Evolutionary conservation across 2,329 filamentous ascomycete species (phyloP).

Genomic region (Verticillium zaregamsianum): DNA sequence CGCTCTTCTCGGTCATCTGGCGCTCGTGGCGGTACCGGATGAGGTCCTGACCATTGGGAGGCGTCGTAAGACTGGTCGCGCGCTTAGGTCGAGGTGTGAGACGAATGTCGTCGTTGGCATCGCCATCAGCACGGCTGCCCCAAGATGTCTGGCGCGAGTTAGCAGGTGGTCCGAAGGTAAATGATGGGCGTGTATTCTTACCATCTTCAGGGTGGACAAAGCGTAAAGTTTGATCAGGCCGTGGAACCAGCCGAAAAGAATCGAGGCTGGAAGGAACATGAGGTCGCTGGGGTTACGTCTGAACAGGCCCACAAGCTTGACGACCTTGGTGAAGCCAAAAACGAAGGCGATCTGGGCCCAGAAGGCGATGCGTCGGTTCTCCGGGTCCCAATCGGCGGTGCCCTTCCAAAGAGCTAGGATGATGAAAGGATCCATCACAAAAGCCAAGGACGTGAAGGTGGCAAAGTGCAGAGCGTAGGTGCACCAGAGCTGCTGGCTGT

Average conservation of each 20-base stretch:
- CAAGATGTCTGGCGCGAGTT: slow-evolving; percentile 69
- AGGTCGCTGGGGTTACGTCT: slow-evolving; percentile 79
- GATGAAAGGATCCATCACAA: slow-evolving; percentile 71
- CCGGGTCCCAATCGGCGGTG: slow-evolving; percentile 55
- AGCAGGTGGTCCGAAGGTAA: slow-evolving; percentile 4
- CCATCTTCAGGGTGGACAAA: slow-evolving; percentile 75
- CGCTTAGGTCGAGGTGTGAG: slow-evolving; percentile 48
- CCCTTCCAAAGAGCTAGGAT: slow-evolving; percentile 67
- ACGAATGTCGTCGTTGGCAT: slow-evolving; percentile 73
- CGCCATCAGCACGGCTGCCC: slow-evolving; percentile 90
- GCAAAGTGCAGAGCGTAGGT: slow-evolving; percentile 90
- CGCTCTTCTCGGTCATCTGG: slow-evolving; percentile 25
- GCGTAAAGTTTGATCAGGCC: slow-evolving; percentile 90
- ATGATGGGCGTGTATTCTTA: slow-evolving; percentile 37
- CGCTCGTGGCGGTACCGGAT: slow-evolving; percentile 41
- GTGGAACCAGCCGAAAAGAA: slow-evolving; percentile 90
- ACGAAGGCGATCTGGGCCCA: slow-evolving; percentile 68
- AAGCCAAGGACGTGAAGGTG: slow-evolving; percentile 84
- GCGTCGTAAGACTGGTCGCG: slow-evolving; percentile 37
- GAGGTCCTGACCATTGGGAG: slow-evolving; percentile 37
- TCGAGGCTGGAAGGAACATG: slow-evolving; percentile 75
- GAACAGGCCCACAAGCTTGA: slow-evolving; percentile 87
- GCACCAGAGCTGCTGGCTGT: slow-evolving; percentile 86
- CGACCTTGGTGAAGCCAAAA: slow-evolving; percentile 78
- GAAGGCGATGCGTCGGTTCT: slow-evolving; percentile 51